phyloP scores from a whole-genome alignment of 768 basidiomycete genomes.

The Rhodotorula babjevae region DNA sequence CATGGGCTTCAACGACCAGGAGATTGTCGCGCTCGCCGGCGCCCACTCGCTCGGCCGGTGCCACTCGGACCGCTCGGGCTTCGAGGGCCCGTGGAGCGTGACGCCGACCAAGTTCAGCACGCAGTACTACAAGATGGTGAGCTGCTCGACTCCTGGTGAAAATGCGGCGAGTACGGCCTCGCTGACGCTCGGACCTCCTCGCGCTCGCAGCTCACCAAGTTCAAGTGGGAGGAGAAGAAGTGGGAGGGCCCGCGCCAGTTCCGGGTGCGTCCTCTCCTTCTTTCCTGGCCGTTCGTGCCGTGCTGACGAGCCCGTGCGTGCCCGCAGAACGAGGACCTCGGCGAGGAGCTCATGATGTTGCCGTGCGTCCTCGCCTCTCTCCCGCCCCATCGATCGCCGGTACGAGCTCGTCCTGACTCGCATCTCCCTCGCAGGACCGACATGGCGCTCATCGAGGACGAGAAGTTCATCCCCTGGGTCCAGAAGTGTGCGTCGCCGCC shows the following conservation, averaged over 20 bases:
- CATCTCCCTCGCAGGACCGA: constrained; percentile 27
- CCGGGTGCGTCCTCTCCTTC: constrained; percentile 6
- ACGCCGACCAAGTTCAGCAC: constrained; percentile 37
- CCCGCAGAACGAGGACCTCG: constrained; percentile 32
- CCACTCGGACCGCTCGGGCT: constrained; percentile 77
- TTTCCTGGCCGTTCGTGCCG: not conserved
- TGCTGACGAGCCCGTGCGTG: too few relatives aligned
- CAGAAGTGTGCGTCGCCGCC: constrained; percentile 63
- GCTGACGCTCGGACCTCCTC: too few relatives aligned
- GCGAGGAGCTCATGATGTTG: constrained; percentile 38
- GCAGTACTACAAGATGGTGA: constrained; percentile 28
- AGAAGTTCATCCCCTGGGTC: constrained; percentile 80
- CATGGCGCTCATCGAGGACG: constrained; percentile 60
- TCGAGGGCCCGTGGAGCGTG: constrained; percentile 68
- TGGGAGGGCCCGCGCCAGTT: constrained; percentile 35
- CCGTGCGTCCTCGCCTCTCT: not conserved
- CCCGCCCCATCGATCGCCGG: not conserved
- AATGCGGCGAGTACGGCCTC: too few relatives aligned
- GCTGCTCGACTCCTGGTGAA: too few relatives aligned
- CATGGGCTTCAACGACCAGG: constrained; percentile 96
- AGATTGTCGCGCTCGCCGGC: constrained; percentile 73
- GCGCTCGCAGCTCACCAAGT: constrained; percentile 22
- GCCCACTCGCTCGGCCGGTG: constrained; percentile 92
- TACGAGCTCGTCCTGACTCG: not conserved
- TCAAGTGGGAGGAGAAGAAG: constrained; percentile 34